Conservation (phyloP, 2,329 filamentous ascomycete genomes). For the Microthyrium microscopicum region DNA sequence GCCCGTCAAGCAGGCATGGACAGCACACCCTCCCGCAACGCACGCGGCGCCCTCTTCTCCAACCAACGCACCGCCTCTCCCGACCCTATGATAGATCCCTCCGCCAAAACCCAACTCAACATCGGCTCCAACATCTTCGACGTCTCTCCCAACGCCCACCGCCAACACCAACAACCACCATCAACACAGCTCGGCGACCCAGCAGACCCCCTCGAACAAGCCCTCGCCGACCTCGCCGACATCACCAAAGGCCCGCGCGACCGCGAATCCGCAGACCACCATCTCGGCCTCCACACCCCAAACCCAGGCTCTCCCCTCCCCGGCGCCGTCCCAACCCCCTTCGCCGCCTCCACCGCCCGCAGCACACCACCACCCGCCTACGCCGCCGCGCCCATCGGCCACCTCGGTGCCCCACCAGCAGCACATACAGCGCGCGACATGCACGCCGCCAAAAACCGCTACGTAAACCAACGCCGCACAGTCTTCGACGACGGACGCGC, state of each 20-base stretch:
- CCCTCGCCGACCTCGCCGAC: constrained; percentile 81
- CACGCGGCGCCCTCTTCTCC: constrained; percentile 10
- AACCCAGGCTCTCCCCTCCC: constrained; percentile 29
- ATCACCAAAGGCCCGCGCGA: constrained; percentile 64
- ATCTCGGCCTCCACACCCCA: constrained; percentile 83
- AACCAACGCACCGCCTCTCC: constrained; percentile 27
- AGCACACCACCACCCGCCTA: constrained; percentile 81
- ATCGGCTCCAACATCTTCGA: constrained; percentile 93
- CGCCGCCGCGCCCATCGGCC: constrained; percentile 54
- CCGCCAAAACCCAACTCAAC: constrained; percentile 83
- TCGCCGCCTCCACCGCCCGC: constrained; percentile 40
- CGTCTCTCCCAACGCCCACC: constrained; percentile 52
- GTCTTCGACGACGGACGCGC: constrained; percentile 12
- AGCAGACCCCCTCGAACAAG: constrained; percentile 76
- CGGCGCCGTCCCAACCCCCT: constrained; percentile 27
- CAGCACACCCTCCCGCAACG: constrained; percentile 11
- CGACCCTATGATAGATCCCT: constrained; percentile 77
- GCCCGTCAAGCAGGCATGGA: constrained; percentile 20
- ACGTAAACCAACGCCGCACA: constrained; percentile 35
- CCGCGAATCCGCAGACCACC: constrained; percentile 88
- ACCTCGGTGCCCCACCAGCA: constrained; percentile 75
- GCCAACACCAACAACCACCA: constrained; percentile 27
- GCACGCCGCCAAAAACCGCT: constrained; percentile 87
- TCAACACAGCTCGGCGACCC: constrained; percentile 38
- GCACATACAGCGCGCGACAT: constrained; percentile 88